Base-by-base conservation (phyloP, 495 filamentous ascomycete genomes). In the Penicillium fimorum region DNA sequence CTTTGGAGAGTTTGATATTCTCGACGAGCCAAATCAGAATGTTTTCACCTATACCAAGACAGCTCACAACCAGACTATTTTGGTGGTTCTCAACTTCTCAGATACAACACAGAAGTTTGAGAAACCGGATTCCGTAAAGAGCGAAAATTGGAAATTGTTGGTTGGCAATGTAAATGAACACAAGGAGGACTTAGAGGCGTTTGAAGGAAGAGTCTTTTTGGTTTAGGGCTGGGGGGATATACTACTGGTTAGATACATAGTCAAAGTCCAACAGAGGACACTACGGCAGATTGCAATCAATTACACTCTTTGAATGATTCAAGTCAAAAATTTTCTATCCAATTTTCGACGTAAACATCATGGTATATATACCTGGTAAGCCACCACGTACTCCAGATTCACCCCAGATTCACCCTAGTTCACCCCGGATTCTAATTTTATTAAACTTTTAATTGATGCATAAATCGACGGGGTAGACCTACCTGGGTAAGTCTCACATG, bases 41-140 rank as follows among this genome's bases (percentile, higher is more conserved):
- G 57, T 69, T 9, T 82, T 81, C 53, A 61, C 70, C 8, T 60
- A 77, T 18, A 64, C 79, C 15, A 54, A 52, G 32, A 50, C 41
- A 4, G 27, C 24, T 20, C 41, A 5, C 18, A 32, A 47, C 12
- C 15, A 7, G 20, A 54, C 20, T 11, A 18, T 46, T 11, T 20
- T 54, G 42, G 52, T 54, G 8, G 32, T 38, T 30, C 42, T 54
- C 2, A 54, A 54, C 27, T 54, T 54, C 42, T 54, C 52, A 2
- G 43, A 54, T 4, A 54, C 8, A 12, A 15, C 20, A 5, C 52
- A 54, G 52, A 37, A 17, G 24, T 54, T 47, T 20, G 52, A 54
- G 15, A 54, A 38, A 25, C 42, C 30, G 1, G 52, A 54, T 6
- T 27, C 29, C 1, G 8, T 18, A 20, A 37, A 29, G 43, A 18